A percentile compares a stretch with the other conserved stretches of the same genome.
Evolutionary conservation across 106 monocot species (phyloP).

Genomic region (Phalaenopsis aphrodite): DNA sequence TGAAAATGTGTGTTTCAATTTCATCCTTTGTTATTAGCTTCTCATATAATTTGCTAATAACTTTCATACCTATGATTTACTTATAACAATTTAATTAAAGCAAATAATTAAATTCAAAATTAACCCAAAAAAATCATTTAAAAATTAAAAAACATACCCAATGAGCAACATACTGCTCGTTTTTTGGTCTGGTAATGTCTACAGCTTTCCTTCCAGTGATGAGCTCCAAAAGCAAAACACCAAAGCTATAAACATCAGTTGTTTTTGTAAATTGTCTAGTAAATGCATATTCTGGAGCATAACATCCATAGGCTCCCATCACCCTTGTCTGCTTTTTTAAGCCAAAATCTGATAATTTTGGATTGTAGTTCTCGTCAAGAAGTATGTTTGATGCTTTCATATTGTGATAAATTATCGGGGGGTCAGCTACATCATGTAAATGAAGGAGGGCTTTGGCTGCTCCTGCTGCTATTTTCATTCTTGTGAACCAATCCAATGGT

Average conservation of each 20-base stretch:
- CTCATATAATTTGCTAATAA: too few relatives aligned
- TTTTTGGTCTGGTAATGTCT: constrained; percentile 1
- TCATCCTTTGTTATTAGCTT: too few relatives aligned
- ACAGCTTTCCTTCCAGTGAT: constrained; percentile 15
- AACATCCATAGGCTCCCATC: constrained; percentile 64
- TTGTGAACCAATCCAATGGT: constrained; percentile 23
- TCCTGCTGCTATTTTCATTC: constrained; percentile 32
- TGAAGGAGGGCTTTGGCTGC: constrained; percentile 25
- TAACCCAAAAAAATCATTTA: neutral
- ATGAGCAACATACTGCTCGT: constrained; percentile 17
- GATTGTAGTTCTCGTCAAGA: constrained; percentile 17
- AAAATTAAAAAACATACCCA: constrained; percentile 11
- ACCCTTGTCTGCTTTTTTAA: constrained; percentile 27
- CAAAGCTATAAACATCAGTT: constrained; percentile 58
- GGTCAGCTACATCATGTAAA: constrained; percentile 17
- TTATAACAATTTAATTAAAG: neutral
- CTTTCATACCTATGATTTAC: too few relatives aligned
- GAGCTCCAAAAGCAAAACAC: constrained; percentile 30
- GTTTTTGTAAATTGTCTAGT: constrained; percentile 36
- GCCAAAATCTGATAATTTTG: constrained; percentile 28
- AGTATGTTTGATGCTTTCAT: constrained; percentile 30
- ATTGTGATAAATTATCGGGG: constrained; percentile 22
- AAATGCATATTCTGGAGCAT: constrained; percentile 34
- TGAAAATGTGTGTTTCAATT: too few relatives aligned
- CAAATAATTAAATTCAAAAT: neutral